phyloP scores from a whole-genome alignment of 805 yeast genomes.

The Suhomyces sp. region DNA sequence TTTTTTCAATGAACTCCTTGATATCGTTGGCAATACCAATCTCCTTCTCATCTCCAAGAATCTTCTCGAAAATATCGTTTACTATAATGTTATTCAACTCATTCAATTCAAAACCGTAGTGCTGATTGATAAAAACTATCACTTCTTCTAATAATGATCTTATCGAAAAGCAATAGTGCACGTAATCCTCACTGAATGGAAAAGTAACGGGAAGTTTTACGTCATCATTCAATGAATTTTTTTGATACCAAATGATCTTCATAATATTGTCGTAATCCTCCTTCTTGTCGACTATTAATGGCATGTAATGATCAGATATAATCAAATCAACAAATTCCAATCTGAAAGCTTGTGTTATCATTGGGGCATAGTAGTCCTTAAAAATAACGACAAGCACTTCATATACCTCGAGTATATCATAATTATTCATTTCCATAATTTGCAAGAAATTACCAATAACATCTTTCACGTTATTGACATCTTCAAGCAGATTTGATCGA shows the following conservation, averaged over 20 bases:
- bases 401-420: conserved; percentile 59
- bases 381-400: conserved; percentile 60
- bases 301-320: conserved; percentile 85
- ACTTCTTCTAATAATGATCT: conserved; percentile 64
- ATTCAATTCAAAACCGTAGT: conserved; percentile 62
- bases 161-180: conserved; percentile 78
- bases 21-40: conserved; percentile 59
- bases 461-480: conserved; percentile 55
- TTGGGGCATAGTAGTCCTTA: conserved; percentile 55
- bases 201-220: conserved; percentile 56
- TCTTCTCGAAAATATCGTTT: conserved; percentile 60
- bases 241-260: conserved; percentile 66
- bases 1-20: conserved; percentile 58
- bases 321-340: conserved; percentile 61
- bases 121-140: conserved; percentile 61
- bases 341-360: conserved; percentile 54
- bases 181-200: conserved; percentile 88
- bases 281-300: conserved; percentile 64
- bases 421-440: conserved; percentile 70
- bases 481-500: conserved; percentile 33
- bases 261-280: conserved; percentile 63
- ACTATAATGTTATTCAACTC: conserved; percentile 58
- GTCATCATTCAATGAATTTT: conserved; percentile 11
- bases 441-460: conserved; percentile 70
- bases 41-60: conserved; percentile 50